phyloP scores from a whole-genome alignment of 139 green algal genomes.

The Tetraselmis chui region DNA sequence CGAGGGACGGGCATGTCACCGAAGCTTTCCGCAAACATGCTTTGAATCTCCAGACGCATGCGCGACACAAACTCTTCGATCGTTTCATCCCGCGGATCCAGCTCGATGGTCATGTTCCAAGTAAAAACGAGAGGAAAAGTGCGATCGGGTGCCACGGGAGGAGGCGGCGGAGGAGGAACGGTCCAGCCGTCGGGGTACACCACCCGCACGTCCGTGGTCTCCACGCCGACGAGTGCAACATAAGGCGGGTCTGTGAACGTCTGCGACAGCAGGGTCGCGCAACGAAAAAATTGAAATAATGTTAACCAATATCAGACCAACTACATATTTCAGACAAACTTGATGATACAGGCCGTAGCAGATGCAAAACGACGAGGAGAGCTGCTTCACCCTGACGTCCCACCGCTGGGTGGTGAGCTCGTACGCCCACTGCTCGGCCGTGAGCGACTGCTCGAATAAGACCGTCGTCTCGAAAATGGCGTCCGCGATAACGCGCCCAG shows the following conservation, averaged over 20 bases:
- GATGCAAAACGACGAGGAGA: not conserved
- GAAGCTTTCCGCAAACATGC: not conserved
- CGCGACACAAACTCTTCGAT: not conserved
- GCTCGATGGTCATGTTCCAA: not conserved
- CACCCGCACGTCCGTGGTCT: not conserved
- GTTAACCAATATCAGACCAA: too few relatives aligned
- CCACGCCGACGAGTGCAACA: not conserved
- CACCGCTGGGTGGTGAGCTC: not conserved
- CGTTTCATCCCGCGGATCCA: not conserved
- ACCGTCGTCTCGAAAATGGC: not conserved
- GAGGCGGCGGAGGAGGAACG: too few relatives aligned
- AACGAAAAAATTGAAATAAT: too few relatives aligned
- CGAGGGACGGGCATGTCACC: too few relatives aligned
- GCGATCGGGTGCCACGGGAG: not conserved
- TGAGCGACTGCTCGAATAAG: not conserved
- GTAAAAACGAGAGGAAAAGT: not conserved
- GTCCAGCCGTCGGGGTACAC: not conserved
- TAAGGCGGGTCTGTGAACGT: not conserved
- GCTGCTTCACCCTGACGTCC: not conserved
- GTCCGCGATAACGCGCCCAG: not conserved
- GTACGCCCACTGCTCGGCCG: not conserved
- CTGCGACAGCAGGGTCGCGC: too few relatives aligned
- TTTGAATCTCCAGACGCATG: not conserved
- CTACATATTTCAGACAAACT: too few relatives aligned
- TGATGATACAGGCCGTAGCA: too few relatives aligned